phyloP scores from a whole-genome alignment of 345 rosid genomes.

The Moricandia arvensis region DNA sequence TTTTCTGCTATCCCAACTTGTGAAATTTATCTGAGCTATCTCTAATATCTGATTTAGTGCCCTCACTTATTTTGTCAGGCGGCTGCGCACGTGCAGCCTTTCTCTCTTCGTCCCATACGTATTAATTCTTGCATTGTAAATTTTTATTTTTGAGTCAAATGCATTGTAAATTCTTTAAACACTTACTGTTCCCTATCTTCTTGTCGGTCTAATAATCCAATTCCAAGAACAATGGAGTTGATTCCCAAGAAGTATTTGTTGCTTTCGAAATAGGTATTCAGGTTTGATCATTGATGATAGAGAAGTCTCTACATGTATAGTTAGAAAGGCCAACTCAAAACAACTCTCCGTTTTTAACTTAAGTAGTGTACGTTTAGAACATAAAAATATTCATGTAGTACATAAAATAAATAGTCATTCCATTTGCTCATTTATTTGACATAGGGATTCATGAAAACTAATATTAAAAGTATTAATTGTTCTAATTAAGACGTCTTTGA shows the following conservation, averaged over 20 bases:
- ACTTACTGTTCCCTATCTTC: background rate
- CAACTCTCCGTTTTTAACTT: background rate
- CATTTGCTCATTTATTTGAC: background rate
- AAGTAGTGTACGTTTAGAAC: background rate
- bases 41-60: background rate
- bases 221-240: background rate
- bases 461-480: no score
- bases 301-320: background rate
- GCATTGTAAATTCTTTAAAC: background rate
- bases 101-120: background rate
- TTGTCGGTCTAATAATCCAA: background rate
- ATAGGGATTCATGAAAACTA: no score
- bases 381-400: background rate
- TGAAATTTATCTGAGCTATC: background rate
- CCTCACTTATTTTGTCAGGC: conserved; percentile 15
- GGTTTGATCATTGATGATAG: background rate
- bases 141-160: no score
- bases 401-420: background rate
- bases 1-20: conserved; percentile 4
- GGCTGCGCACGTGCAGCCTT: conserved; percentile 6
- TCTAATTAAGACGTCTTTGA: background rate
- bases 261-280: background rate
- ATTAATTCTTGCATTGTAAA: background rate
- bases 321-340: background rate
- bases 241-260: background rate